Conservation (phyloP, 805 yeast genomes). For the Pichia californica region DNA sequence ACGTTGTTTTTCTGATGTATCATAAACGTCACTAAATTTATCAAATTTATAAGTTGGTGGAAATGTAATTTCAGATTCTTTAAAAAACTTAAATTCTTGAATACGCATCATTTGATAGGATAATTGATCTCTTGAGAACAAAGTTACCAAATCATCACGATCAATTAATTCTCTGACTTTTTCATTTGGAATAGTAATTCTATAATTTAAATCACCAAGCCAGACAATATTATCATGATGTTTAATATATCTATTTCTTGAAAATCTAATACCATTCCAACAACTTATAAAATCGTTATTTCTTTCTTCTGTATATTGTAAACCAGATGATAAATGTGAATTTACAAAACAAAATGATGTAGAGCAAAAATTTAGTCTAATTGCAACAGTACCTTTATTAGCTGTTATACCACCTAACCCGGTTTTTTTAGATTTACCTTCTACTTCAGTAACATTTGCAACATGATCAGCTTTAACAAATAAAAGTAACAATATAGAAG, state of each 20-base stretch:
- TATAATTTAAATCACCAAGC: constrained; percentile 92
- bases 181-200: constrained; percentile 68
- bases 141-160: constrained; percentile 36
- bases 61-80: constrained; percentile 71
- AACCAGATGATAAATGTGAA: constrained; percentile 93
- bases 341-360: constrained; percentile 81
- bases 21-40: constrained; percentile 73
- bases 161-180: constrained; percentile 56
- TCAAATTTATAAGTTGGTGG: constrained; percentile 92
- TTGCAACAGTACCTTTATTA: constrained; percentile 94
- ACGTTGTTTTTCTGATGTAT: constrained; percentile 85
- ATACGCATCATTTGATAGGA: constrained; percentile 64
- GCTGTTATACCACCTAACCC: constrained; percentile 97
- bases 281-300: constrained; percentile 77
- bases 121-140: constrained; percentile 74
- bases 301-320: constrained; percentile 72
- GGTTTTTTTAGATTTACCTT: constrained; percentile 92
- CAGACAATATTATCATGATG: constrained; percentile 87
- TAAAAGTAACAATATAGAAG: constrained; percentile 58
- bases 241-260: constrained; percentile 65
- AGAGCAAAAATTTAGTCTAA: constrained; percentile 74
- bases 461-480: constrained; percentile 49
- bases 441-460: constrained; percentile 64
- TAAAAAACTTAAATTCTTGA: constrained; percentile 66
- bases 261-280: constrained; percentile 66